Evolutionary conservation across 495 filamentous ascomycete genomes (phyloP).

Genomic region (Neurospora discreta): DNA sequence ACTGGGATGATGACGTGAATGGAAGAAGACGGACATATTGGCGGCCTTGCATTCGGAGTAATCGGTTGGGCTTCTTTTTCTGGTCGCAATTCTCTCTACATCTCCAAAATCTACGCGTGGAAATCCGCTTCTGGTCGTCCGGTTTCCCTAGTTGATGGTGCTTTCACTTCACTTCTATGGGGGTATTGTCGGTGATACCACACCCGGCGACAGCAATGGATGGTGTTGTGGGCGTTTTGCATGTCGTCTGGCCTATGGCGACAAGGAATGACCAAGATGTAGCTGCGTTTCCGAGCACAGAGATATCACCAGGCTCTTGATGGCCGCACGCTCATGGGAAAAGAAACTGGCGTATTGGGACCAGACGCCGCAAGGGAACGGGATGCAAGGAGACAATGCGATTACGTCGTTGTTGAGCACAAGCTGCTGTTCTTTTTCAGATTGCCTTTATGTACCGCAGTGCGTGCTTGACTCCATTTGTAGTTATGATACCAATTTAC

Average conservation of each 20-base stretch:
- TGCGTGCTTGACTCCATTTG: not conserved
- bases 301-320: not conserved
- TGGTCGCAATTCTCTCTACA: conserved; percentile 34
- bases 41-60: conserved; percentile 46
- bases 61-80: conserved; percentile 42
- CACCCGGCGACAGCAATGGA: conserved; percentile 12
- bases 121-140: conserved; percentile 11
- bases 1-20: conserved; percentile 21
- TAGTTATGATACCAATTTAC: not conserved
- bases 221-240: conserved; percentile 37
- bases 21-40: conserved; percentile 29
- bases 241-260: conserved; percentile 27
- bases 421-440: not conserved
- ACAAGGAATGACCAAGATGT: not conserved
- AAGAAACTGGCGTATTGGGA: not conserved
- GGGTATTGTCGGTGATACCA: conserved; percentile 7
- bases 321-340: not conserved
- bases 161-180: conserved; percentile 8
- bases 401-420: not conserved
- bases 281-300: not conserved
- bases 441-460: not conserved
- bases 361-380: not conserved
- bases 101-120: conserved; percentile 21
- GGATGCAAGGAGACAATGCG: conserved; percentile 1
- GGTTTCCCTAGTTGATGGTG: conserved; percentile 9